Evolutionary conservation across 2,329 filamentous ascomycete species (phyloP).

Genomic region (Aspergillus proliferans): DNA sequence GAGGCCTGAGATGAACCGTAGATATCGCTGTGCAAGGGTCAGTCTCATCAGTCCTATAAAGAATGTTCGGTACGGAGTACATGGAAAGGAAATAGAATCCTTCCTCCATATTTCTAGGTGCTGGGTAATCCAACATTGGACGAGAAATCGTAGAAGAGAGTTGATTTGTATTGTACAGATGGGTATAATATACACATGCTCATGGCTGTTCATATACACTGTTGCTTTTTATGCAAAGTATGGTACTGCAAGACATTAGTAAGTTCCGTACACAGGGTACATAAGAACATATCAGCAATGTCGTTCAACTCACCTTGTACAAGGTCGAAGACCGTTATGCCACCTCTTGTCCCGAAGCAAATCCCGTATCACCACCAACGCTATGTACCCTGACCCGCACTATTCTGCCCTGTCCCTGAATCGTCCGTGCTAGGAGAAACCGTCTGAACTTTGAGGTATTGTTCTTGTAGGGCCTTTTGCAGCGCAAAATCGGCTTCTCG

Average conservation of each 20-base stretch:
- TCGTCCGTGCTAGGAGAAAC: slow-evolving; percentile 52
- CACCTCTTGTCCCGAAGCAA: not conserved
- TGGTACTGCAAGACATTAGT: not conserved
- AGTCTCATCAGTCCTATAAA: no score
- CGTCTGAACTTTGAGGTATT: slow-evolving; percentile 83
- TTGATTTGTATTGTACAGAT: not conserved
- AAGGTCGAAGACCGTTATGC: not conserved
- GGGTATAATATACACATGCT: slow-evolving; percentile 2
- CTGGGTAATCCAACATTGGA: not conserved
- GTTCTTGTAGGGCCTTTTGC: slow-evolving; percentile 75
- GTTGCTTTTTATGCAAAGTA: not conserved
- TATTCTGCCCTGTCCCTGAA: slow-evolving; percentile 12
- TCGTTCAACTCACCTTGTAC: not conserved
- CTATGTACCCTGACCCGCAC: slow-evolving; percentile 19
- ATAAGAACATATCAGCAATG: not conserved
- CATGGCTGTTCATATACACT: slow-evolving; percentile 1
- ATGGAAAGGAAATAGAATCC: no score
- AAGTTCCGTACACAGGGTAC: not conserved
- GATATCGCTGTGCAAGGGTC: not conserved
- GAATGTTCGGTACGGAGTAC: no score
- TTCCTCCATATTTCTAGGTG: not conserved
- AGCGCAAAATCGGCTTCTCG: slow-evolving; percentile 91
- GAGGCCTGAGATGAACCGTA: not conserved
- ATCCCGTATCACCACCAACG: not conserved
- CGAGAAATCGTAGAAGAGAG: not conserved